Percentiles rank a stretch among this genome's conserved stretches.
phyloP scores from a whole-genome alignment of 2,329 filamentous ascomycete genomes.

The Rhytidhysteron rufulum region DNA sequence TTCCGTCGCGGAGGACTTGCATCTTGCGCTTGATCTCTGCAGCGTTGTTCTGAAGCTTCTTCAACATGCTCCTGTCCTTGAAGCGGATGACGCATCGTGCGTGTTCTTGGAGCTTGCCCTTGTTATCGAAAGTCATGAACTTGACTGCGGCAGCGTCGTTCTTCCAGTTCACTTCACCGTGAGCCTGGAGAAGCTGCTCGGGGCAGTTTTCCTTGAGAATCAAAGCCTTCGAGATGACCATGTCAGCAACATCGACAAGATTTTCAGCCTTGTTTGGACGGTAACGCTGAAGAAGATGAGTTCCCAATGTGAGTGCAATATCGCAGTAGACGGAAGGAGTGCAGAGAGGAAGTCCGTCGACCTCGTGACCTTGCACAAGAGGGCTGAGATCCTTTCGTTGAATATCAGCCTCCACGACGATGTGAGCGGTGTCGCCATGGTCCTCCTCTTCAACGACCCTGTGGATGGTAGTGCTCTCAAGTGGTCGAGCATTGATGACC shows the following conservation, averaged over 20 bases:
- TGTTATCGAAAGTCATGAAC: conserved; percentile 12
- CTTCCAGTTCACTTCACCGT: conserved; percentile 9
- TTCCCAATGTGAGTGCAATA: neutral
- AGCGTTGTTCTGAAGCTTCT: conserved; percentile 1
- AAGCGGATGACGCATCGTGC: conserved; percentile 5
- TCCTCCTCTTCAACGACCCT: neutral
- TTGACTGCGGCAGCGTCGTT: conserved; percentile 6
- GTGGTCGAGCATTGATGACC: conserved; percentile 1
- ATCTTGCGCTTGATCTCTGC: conserved; percentile 4
- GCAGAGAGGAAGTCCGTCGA: neutral
- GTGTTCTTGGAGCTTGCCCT: conserved; percentile 11
- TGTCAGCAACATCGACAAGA: conserved; percentile 9
- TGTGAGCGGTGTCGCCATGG: neutral
- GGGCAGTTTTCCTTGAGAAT: no score
- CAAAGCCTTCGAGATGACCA: conserved; percentile 13
- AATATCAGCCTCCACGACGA: neutral
- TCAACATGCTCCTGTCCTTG: conserved; percentile 1
- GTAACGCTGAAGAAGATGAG: neutral
- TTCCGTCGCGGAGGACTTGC: conserved; percentile 3
- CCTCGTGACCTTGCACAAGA: neutral
- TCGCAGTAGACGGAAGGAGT: neutral
- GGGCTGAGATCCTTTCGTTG: neutral
- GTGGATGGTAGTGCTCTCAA: neutral
- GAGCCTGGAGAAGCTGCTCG: conserved; percentile 11
- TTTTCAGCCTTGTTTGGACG: neutral